A percentile compares a stretch with the other conserved stretches of the same genome.
Conservation (phyloP, 768 basidiomycete species). For the Pleurotus tuber-regium region DNA sequence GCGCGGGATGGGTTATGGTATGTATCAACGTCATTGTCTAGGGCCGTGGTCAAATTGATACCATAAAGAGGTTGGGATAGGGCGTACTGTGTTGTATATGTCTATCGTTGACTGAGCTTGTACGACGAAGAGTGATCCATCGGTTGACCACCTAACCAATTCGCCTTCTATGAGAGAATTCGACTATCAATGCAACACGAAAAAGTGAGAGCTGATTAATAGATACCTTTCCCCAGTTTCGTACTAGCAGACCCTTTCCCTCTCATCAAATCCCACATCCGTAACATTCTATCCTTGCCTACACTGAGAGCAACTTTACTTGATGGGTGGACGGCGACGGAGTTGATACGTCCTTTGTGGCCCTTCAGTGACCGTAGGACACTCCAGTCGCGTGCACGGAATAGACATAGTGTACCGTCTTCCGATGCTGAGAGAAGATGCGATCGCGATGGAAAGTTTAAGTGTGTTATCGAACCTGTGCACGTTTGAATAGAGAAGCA, state of each 20-base stretch:
- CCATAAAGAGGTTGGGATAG: not conserved
- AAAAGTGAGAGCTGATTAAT: not conserved
- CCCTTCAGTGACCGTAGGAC: conserved; percentile 86
- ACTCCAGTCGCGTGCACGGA: conserved; percentile 92
- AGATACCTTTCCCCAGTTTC: conserved; percentile 82
- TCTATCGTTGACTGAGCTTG: conserved; percentile 75
- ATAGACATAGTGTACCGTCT: conserved; percentile 87
- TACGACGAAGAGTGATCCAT: conserved; percentile 78
- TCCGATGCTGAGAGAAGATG: conserved; percentile 91
- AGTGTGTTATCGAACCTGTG: conserved; percentile 87
- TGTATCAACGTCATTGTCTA: conserved; percentile 80
- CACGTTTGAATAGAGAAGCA: not conserved
- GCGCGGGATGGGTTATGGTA: conserved; percentile 71
- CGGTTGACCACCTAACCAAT: conserved; percentile 82
- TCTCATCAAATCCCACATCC: conserved; percentile 99
- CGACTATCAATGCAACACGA: conserved; percentile 1
- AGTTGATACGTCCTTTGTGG: conserved; percentile 91
- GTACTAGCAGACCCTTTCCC: conserved; percentile 88
- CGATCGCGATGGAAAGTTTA: conserved; percentile 83
- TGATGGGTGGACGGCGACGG: conserved; percentile 87
- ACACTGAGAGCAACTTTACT: conserved; percentile 91
- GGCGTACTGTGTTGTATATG: conserved; percentile 73
- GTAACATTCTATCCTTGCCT: conserved; percentile 82
- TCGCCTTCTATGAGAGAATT: conserved; percentile 69
- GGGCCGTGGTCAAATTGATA: not conserved